Base-by-base conservation (phyloP, 805 yeast species). In the Yamadazyma ubonensis region DNA sequence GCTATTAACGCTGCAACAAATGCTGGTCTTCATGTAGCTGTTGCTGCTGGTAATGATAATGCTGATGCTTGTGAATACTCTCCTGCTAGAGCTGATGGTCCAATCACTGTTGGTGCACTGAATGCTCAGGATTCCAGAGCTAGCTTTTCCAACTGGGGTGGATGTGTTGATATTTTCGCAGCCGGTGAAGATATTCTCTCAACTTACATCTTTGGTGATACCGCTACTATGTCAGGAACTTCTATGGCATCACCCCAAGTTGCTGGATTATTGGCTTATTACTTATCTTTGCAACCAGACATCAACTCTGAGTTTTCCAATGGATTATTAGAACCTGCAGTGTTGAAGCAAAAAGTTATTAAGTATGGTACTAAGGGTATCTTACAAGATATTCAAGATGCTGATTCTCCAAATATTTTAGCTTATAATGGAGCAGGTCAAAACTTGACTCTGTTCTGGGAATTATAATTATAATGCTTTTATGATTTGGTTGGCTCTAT, bases 211-310 rank as follows among this genome's bases (percentile, higher is more conserved):
- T 79, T 80, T 37, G 71, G 78, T 27, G 78, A 78, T 47, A 70
- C 78, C 23, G 73, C 75, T 46, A 63, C 73, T 17, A 65, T 77
- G 65, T 74, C 81, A 23, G 83, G 83, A 49, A 77, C 83, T 15
- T 78, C 82, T 28, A 78, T 78, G 83, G 82, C 82, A 17, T 70
- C 82, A 11, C 82, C 83, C 28, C 81, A 77, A 53, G 61, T 77
- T 47, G 70, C 76, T 27, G 82, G 83, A 15, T 66, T 77, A 52
- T 63, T 76, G 57, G 58, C 81, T 5, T 77, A 77, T 67, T 78
- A 66, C 59, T 62, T 77, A 46, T 76, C 81, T 12, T 71, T 76
- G 55, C 74, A 73, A 54, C 82, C 82, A 17, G 72, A 69, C 35
- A 51, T 68, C 45, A 66, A 58, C 43, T 76, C 81, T 17, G 79